phyloP scores from a whole-genome alignment of 805 yeast species.

The Sugiyamaella chiloensis region DNA sequence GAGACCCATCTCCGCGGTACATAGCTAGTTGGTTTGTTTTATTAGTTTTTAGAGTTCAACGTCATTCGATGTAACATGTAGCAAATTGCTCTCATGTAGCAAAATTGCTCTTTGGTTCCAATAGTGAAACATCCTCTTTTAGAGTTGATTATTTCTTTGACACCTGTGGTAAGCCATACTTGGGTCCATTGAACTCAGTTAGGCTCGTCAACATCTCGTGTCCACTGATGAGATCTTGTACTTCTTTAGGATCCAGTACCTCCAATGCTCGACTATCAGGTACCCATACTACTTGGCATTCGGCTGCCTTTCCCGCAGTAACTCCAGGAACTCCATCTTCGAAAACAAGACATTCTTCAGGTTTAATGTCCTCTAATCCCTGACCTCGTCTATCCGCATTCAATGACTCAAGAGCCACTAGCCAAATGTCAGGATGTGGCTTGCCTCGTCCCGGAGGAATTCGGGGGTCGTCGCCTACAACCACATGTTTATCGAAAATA shows the following conservation, averaged over 20 bases:
- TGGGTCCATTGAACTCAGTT: conserved; percentile 48
- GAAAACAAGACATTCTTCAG: conserved; percentile 82
- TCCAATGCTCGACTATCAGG: conserved; percentile 75
- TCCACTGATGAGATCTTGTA: conserved; percentile 46
- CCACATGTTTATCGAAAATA: conserved; percentile 62
- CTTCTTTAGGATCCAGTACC: conserved; percentile 46
- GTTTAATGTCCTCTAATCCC: conserved; percentile 48
- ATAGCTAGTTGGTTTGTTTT: too few relatives aligned
- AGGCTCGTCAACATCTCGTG: conserved; percentile 58
- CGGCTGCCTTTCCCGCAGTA: conserved; percentile 75
- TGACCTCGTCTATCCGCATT: conserved; percentile 50
- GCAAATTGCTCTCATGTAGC: too few relatives aligned
- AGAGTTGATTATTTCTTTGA: too few relatives aligned
- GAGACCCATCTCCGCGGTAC: too few relatives aligned
- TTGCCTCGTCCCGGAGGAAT: conserved; percentile 86
- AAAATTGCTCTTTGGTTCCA: too few relatives aligned
- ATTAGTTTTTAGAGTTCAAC: too few relatives aligned
- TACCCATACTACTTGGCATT: conserved; percentile 88
- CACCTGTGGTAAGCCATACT: conserved; percentile 37
- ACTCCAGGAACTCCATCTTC: conserved; percentile 97
- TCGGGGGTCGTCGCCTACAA: conserved; percentile 86
- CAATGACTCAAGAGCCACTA: conserved; percentile 66
- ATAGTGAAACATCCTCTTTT: too few relatives aligned
- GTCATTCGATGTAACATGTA: too few relatives aligned
- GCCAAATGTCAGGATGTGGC: conserved; percentile 93